Conservation (phyloP, 345 rosid genomes). For the Euphorbia tirucalli region DNA sequence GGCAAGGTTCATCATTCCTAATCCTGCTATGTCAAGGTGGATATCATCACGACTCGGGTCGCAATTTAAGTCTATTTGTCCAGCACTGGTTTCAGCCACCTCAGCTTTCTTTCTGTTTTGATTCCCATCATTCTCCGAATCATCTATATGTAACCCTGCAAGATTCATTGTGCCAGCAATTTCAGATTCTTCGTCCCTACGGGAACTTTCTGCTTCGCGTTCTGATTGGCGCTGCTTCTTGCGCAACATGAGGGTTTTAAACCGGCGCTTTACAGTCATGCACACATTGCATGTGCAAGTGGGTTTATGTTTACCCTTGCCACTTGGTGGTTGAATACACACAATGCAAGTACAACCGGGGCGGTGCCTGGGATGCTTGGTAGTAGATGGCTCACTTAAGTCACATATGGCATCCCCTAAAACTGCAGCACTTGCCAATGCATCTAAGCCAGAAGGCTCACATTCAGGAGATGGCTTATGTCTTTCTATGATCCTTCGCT, state of each 20-base stretch:
- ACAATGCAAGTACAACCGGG: slow-evolving; percentile 94
- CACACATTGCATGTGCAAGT: slow-evolving; percentile 81
- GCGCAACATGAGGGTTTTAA: slow-evolving; percentile 83
- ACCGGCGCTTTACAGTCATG: slow-evolving; percentile 89
- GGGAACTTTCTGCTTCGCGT: slow-evolving; percentile 44
- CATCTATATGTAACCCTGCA: slow-evolving; percentile 17
- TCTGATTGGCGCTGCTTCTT: slow-evolving; percentile 81
- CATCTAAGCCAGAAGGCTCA: slow-evolving; percentile 75
- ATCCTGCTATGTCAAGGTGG: slow-evolving; percentile 27
- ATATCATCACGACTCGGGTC: slow-evolving; percentile 46
- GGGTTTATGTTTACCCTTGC: slow-evolving; percentile 84
- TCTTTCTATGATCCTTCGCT: slow-evolving; percentile 44
- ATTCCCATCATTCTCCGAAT: slow-evolving; percentile 35
- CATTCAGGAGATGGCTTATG: slow-evolving; percentile 31
- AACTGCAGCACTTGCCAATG: slow-evolving; percentile 78
- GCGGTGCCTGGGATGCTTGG: slow-evolving; percentile 94
- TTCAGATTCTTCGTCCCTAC: slow-evolving; percentile 40
- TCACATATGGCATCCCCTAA: slow-evolving; percentile 58
- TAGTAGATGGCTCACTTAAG: slow-evolving; percentile 55
- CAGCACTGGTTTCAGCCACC: slow-evolving; percentile 38
- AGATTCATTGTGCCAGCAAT: slow-evolving; percentile 17
- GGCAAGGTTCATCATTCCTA: slow-evolving; percentile 27
- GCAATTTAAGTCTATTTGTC: slow-evolving; percentile 55
- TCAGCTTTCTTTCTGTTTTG: slow-evolving; percentile 32
- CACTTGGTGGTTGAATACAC: slow-evolving; percentile 99